Percentiles rank a stretch among this genome's conserved stretches.
These are phyloP conservation scores for Yarrowia divulgata DNA, from an alignment of 805 yeast genomes.

Conservation along the genomic window DNA sequence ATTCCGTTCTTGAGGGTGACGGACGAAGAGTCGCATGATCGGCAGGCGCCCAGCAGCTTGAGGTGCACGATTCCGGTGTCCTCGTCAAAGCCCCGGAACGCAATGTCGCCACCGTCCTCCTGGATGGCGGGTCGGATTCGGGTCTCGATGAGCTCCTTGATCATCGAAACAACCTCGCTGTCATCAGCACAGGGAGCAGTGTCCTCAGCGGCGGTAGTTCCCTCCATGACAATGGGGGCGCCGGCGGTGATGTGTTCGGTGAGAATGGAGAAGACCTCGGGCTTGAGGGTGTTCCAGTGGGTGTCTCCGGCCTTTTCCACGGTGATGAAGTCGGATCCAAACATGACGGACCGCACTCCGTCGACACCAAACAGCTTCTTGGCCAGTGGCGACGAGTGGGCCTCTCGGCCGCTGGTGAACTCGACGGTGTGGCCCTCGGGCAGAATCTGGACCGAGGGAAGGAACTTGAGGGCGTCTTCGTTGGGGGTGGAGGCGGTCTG, in stretches of 20 bases:
- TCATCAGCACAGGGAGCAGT: conserved; percentile 67
- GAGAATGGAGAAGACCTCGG: conserved; percentile 61
- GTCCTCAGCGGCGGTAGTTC: conserved; percentile 50
- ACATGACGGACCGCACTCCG: conserved; percentile 77
- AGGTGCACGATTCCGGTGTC: conserved; percentile 87
- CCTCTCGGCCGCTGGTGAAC: conserved; percentile 76
- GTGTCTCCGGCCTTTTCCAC: conserved; percentile 68
- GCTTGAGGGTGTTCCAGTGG: conserved; percentile 76
- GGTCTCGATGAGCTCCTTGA: conserved; percentile 90
- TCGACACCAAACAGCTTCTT: conserved; percentile 75
- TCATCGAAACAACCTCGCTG: conserved; percentile 83
- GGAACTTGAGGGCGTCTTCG: conserved; percentile 81
- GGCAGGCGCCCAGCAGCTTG: conserved; percentile 94
- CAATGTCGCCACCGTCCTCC: conserved; percentile 98
- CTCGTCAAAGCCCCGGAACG: conserved; percentile 83
- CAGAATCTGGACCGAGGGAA: conserved; percentile 75
- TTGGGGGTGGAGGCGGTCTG: conserved; percentile 89
- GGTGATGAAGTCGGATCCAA: conserved; percentile 85
- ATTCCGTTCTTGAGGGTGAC: conserved; percentile 95
- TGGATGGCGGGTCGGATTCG: conserved; percentile 97
- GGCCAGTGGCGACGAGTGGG: conserved; percentile 77
- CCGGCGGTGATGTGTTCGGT: conserved; percentile 57
- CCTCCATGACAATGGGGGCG: conserved; percentile 58
- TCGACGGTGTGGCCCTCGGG: conserved; percentile 66
- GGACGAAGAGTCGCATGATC: conserved; percentile 87